phyloP scores from a whole-genome alignment of 2,329 filamentous ascomycete genomes.

The Stachybotrys echinatus region DNA sequence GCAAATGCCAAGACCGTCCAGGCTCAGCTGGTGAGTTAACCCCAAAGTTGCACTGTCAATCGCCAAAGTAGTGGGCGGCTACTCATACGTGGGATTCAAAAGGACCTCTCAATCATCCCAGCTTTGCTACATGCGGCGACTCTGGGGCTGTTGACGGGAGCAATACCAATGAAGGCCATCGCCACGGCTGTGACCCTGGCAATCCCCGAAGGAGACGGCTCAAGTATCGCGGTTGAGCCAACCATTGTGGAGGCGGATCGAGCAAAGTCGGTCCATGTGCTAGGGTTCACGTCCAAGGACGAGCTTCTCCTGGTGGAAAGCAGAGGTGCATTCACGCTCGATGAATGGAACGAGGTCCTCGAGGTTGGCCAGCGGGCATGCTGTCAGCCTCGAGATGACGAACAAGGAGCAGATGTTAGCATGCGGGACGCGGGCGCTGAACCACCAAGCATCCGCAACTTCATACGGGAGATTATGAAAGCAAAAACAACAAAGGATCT shows the following conservation, averaged over 20 bases:
- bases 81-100: conserved; percentile 7
- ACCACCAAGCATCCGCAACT: conserved; percentile 44
- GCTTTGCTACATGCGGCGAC: conserved; percentile 76
- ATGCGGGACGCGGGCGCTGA: conserved; percentile 26
- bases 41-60: background rate
- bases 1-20: conserved; percentile 55
- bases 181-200: conserved; percentile 62
- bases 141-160: conserved; percentile 73
- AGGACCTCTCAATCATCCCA: conserved; percentile 78
- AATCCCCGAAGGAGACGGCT: conserved; percentile 38
- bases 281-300: conserved; percentile 71
- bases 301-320: conserved; percentile 76
- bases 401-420: conserved; percentile 37
- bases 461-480: conserved; percentile 58
- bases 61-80: background rate
- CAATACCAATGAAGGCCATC: conserved; percentile 72
- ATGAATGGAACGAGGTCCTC: conserved; percentile 69
- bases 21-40: conserved; percentile 50
- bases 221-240: conserved; percentile 52
- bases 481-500: conserved; percentile 47
- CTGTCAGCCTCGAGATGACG: conserved; percentile 35
- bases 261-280: conserved; percentile 71
- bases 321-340: conserved; percentile 69
- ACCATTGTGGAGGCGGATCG: conserved; percentile 54
- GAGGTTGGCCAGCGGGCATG: conserved; percentile 63